These are phyloP conservation scores for Aquilaria yunnanensis DNA, from an alignment of 345 rosid species.

Conservation along the genomic window DNA sequence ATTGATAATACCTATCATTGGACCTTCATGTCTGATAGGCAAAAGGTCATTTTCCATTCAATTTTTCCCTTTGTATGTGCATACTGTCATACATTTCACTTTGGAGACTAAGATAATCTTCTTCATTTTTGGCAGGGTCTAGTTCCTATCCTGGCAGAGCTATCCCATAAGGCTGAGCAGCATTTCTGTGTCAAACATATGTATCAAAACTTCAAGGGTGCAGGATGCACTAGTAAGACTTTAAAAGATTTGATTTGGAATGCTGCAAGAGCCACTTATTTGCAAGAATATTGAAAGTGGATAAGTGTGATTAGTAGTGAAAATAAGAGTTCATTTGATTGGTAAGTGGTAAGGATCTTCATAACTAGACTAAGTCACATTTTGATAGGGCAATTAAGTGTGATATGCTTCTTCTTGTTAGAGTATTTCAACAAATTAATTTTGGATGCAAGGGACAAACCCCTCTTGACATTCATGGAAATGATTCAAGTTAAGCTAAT, in stretches of 20 bases:
- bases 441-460: no score
- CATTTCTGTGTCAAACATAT: not conserved
- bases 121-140: not conserved
- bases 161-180: not conserved
- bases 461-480: no score
- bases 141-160: not conserved
- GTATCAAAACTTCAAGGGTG: not conserved
- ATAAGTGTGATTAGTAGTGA: not conserved
- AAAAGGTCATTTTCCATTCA: not conserved
- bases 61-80: no score
- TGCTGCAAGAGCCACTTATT: not conserved
- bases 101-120: not conserved
- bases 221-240: not conserved
- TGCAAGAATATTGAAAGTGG: not conserved
- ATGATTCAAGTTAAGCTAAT: no score
- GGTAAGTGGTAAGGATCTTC: not conserved
- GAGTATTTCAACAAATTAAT: no score
- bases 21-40: not conserved
- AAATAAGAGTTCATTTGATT: not conserved
- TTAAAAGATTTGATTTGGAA: not conserved
- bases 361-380: not conserved
- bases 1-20: not conserved
- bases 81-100: not conserved
- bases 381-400: no score
- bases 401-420: no score